Base-by-base conservation (phyloP, 83 land plant genomes). In the Picea abies region DNA sequence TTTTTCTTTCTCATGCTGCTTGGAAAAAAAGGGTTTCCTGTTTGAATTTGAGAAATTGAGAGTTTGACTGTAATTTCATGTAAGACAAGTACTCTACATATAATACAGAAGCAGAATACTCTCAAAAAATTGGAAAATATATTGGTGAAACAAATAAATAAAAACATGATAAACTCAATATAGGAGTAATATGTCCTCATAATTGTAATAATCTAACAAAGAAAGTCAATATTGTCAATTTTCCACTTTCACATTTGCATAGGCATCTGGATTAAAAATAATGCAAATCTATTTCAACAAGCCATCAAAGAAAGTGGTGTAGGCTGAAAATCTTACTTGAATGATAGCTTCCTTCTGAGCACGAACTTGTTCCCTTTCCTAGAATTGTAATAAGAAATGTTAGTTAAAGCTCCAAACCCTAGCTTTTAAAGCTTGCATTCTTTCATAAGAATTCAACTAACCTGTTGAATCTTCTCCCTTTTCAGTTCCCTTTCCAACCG, bases 391-490 rank as follows among this genome's bases (percentile, higher is more conserved):
- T 78, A 29, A 77, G 22, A 56, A 4, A 10, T 56, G 58, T 25
- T 77, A 77, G 26, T 5, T 4, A 77, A 77, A 20, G 12, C 56
- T 39, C 44, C 76, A 41, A 72, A 41, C 6, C 47, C 49, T 72
- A 19, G 14, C 16, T 39, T n/a, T 29, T 19, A 0, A 37, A 70
- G 41, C 52, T 66, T 81, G 35, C 76, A 81, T 26, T 64, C 70
- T 26, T 49, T 66, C 23, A 25, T 35, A 19, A 25, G 22, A 23
- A 0, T 64, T 58, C 49, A 29, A 82, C 87, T 76, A 82, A 92
- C 96, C 75, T 41, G 84, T 29, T 79, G 91, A 77, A 86, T 56
- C 75, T 88, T 92, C 83, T 90, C 94, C 70, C 86, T 92, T 37
- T 85, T 86, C 23, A 81, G 68, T 79, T 94, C 89, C 0, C 86